These are phyloP conservation scores for Laburnicola sp. DNA, from an alignment of 2,329 filamentous ascomycete species.

Conservation along the genomic window DNA sequence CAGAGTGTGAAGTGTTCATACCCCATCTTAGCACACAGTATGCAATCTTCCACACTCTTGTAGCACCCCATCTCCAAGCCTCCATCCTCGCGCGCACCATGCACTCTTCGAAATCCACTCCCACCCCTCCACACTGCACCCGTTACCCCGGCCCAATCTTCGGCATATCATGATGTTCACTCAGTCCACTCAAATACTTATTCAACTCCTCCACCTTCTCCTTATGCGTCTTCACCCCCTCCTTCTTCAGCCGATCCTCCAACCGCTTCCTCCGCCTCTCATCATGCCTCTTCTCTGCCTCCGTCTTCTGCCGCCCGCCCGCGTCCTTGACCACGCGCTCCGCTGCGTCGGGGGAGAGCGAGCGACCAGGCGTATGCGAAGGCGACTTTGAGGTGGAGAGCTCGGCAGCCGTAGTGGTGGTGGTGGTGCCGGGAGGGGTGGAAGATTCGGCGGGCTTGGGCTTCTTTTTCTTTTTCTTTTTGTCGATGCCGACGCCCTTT, in stretches of 20 bases:
- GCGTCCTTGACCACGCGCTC: slow-evolving; percentile 30
- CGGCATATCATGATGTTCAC: slow-evolving; percentile 94
- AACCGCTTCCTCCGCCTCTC: slow-evolving; percentile 80
- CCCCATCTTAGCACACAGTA: too few species aligned
- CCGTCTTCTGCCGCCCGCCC: slow-evolving; percentile 67
- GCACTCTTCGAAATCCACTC: too few species aligned
- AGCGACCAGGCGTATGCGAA: slow-evolving; percentile 31
- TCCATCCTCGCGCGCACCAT: too few species aligned
- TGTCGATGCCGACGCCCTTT: slow-evolving; percentile 71
- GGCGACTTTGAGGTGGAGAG: slow-evolving; percentile 22
- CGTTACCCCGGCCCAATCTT: slow-evolving; percentile 61
- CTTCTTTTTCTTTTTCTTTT: slow-evolving; percentile 61
- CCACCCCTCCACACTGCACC: neutral
- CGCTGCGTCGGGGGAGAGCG: slow-evolving; percentile 38
- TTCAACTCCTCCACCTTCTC: slow-evolving; percentile 95
- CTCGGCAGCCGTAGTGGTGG: slow-evolving; percentile 25
- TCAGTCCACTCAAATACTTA: slow-evolving; percentile 85
- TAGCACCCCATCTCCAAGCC: too few species aligned
- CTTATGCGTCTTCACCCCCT: slow-evolving; percentile 94
- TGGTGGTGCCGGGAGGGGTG: slow-evolving; percentile 14
- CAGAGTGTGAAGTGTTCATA: too few species aligned
- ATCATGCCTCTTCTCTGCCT: slow-evolving; percentile 78
- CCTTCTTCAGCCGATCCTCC: slow-evolving; percentile 76
- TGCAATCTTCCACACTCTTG: too few species aligned
- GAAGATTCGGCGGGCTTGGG: slow-evolving; percentile 37